These are phyloP conservation scores for Centaurea solstitialis DNA, from an alignment of 129 eudicot species.

Conservation along the genomic window DNA sequence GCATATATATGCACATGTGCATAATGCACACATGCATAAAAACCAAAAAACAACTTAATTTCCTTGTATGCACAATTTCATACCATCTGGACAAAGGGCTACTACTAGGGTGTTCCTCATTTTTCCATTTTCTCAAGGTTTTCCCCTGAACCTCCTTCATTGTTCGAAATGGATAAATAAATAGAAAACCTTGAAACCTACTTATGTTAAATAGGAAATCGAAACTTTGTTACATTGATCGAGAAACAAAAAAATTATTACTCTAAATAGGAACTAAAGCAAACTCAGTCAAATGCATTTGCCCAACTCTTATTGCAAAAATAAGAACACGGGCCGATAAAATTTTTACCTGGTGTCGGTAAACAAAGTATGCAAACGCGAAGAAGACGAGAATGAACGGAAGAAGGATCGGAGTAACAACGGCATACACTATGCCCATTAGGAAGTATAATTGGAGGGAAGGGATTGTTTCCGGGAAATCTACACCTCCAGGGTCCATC, in stretches of 20 bases:
- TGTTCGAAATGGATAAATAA: neutral
- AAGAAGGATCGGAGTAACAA: conserved; percentile 85
- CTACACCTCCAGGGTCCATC: conserved; percentile 84
- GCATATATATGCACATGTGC: too few species aligned
- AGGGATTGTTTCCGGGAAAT: conserved; percentile 85
- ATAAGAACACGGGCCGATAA: neutral
- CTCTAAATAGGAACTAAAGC: neutral
- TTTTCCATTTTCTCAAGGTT: too few species aligned
- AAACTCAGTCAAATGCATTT: neutral
- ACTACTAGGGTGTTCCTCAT: too few species aligned
- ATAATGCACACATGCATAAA: too few species aligned
- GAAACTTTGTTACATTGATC: neutral
- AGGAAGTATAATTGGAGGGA: conserved; percentile 88
- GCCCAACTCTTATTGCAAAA: neutral
- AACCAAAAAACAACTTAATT: too few species aligned
- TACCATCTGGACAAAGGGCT: too few species aligned
- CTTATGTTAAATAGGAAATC: too few species aligned
- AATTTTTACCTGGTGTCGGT: conserved; percentile 86
- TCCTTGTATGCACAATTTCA: too few species aligned
- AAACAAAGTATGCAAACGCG: conserved; percentile 83
- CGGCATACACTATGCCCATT: conserved; percentile 84
- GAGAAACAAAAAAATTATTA: neutral
- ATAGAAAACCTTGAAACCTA: too few species aligned
- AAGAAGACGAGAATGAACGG: conserved; percentile 89
- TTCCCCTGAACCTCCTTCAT: too few species aligned